Percentiles rank a stretch among this genome's conserved stretches.
phyloP scores from a whole-genome alignment of 345 rosid species.

The Gossypium bickii region DNA sequence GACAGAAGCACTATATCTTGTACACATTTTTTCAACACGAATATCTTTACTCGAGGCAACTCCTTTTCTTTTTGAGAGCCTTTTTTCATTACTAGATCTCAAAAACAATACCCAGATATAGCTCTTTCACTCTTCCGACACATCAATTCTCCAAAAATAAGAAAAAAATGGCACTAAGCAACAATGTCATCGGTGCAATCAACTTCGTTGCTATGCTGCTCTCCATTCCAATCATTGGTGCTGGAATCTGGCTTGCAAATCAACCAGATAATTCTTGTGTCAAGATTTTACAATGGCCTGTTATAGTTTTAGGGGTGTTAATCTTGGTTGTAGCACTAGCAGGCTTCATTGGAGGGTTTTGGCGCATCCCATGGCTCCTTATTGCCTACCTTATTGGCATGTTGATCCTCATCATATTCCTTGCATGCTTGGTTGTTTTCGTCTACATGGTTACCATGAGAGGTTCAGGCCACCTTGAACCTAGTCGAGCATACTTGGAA shows the following conservation, averaged over 20 bases:
- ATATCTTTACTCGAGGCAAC: constrained; percentile 3
- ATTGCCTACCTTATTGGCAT: constrained; percentile 64
- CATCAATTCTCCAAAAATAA: not conserved
- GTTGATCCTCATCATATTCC: constrained; percentile 64
- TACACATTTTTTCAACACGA: constrained; percentile 16
- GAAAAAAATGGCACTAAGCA: constrained; percentile 72
- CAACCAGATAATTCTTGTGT: constrained; percentile 79
- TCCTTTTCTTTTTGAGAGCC: not conserved
- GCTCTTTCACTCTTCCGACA: not conserved
- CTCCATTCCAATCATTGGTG: constrained; percentile 78
- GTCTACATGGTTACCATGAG: constrained; percentile 72
- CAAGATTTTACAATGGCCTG: constrained; percentile 87
- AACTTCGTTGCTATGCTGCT: constrained; percentile 86
- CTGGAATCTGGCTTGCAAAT: constrained; percentile 82
- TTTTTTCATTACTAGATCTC: constrained; percentile 5
- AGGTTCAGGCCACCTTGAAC: constrained; percentile 77
- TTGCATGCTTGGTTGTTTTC: constrained; percentile 60
- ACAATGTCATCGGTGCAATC: constrained; percentile 78
- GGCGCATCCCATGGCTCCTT: constrained; percentile 81
- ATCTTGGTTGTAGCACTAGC: constrained; percentile 61
- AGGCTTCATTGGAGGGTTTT: constrained; percentile 82
- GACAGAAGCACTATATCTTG: not conserved
- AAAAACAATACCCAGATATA: not conserved
- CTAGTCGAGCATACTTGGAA: constrained; percentile 77
- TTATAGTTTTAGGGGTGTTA: constrained; percentile 68